Percentiles rank a stretch among this genome's conserved stretches.
These are phyloP conservation scores for Tremella fuciformis DNA, from an alignment of 768 basidiomycete genomes.

Conservation along the genomic window DNA sequence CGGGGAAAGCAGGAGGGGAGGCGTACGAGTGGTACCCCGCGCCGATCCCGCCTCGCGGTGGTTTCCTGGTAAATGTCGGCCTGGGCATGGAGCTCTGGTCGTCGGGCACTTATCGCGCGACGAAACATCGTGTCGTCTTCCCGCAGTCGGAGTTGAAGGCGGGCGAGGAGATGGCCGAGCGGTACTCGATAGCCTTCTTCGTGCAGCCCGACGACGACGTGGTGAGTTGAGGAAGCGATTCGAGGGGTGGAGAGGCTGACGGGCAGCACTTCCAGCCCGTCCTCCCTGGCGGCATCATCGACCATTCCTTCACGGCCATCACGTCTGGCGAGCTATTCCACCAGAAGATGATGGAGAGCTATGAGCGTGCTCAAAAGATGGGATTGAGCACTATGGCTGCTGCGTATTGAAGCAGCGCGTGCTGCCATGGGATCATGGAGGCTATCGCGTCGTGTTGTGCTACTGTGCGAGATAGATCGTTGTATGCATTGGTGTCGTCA, in stretches of 20 bases:
- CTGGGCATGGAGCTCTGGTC: slow-evolving; percentile 29
- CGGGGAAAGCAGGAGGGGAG: background rate
- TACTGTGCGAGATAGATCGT: too few relatives aligned
- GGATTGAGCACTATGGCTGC: too few relatives aligned
- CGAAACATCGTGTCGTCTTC: slow-evolving; percentile 25
- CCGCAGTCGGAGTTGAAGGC: background rate
- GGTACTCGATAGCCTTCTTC: slow-evolving; percentile 23
- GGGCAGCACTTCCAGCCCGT: slow-evolving; percentile 16
- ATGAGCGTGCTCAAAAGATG: slow-evolving; percentile 13
- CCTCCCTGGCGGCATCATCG: slow-evolving; percentile 18
- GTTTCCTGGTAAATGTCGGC: slow-evolving; percentile 26
- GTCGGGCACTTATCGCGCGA: slow-evolving; percentile 19
- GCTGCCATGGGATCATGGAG: too few relatives aligned
- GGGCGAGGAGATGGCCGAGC: slow-evolving; percentile 12
- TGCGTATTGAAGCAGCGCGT: too few relatives aligned
- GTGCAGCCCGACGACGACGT: slow-evolving; percentile 29
- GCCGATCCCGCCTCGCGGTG: slow-evolving; percentile 19
- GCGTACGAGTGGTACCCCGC: slow-evolving; percentile 19
- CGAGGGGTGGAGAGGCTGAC: background rate
- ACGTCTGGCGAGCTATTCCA: slow-evolving; percentile 23
- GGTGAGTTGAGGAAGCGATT: slow-evolving; percentile 1
- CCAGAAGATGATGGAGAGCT: slow-evolving; percentile 18
- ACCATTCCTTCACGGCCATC: slow-evolving; percentile 18
- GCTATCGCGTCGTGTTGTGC: too few relatives aligned
- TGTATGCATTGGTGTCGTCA: background rate